phyloP scores from a whole-genome alignment of 2,329 filamentous ascomycete genomes.

The Aspergillus sp. region DNA sequence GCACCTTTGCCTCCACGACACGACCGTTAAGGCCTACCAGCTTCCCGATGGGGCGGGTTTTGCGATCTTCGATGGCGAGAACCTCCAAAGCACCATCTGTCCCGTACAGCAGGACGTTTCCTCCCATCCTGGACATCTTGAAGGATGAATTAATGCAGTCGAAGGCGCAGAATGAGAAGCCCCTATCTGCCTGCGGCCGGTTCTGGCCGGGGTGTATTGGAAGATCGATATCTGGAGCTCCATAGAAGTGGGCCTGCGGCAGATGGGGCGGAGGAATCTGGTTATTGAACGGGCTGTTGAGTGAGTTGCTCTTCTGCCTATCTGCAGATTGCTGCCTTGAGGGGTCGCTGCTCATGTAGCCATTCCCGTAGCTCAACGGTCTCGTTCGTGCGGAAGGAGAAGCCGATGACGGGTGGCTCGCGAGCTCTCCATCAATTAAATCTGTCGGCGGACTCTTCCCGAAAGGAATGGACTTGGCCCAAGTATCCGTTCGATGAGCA shows the following conservation, averaged over 20 bases:
- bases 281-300: conserved; percentile 26
- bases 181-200: conserved; percentile 33
- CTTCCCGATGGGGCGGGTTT: conserved; percentile 58
- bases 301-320: conserved; percentile 30
- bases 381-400: conserved; percentile 34
- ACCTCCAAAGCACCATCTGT: conserved; percentile 73
- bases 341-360: conserved; percentile 25
- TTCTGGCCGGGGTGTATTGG: conserved; percentile 24
- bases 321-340: conserved; percentile 30
- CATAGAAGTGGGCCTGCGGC: conserved; percentile 68
- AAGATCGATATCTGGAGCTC: conserved; percentile 62
- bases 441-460: conserved; percentile 37
- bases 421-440: conserved; percentile 24
- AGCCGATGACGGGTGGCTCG: conserved; percentile 32
- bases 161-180: conserved; percentile 71
- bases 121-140: conserved; percentile 29
- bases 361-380: conserved; percentile 35
- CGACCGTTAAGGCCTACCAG: conserved; percentile 70
- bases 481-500: conserved; percentile 31
- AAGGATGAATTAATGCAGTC: conserved; percentile 53
- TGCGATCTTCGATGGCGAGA: conserved; percentile 61
- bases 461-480: conserved; percentile 37
- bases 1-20: conserved; percentile 71
- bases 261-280: conserved; percentile 58
- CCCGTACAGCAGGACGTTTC: conserved; percentile 66